Evolutionary conservation across 192 early-diverging fungal genomes (phyloP), one percentile per base, ranked within the genome.

Genomic region (Mortierella antarctica): DNA sequence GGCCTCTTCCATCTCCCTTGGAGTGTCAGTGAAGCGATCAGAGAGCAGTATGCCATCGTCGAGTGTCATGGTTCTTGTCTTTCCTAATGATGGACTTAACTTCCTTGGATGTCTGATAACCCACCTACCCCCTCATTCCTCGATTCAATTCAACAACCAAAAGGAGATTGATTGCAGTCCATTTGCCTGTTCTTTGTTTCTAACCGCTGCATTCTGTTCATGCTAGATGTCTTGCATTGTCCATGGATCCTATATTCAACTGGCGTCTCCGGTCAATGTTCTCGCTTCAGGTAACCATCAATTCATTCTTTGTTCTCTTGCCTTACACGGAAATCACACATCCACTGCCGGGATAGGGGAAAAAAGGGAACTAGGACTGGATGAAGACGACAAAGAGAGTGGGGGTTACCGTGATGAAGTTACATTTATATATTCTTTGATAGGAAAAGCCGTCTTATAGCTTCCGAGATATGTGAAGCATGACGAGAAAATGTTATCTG

Each of bases 21-120:
- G 40, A 59, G 52, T 80, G 51, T 72, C 12, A 79, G 69, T 53
- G 77, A 72, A 80, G 77, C 77, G 77, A 80, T 80, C 70, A 80
- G 77, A 80, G 77, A 80, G 77, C 77, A 68, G 58, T 80, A 72
- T 80, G 77, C 77, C 77, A 80, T 80, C 77, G 77, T 80, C 77
- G 77, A 64, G 77, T 63, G 77, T 70, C 53, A 49, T 72, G 65
- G 53, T 62, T 53, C 10, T 68, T 60, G 57, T 65, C 70, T 72
- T 80, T 80, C 70, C 77, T 68, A n/a, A 62, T 71, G 69, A 45
- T 68, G 69, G 77, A 52, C 58, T 55, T 72, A 68, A 80, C 77
- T 80, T 80, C 77, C 77, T 80, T 80, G 77, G 77, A 80, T 80
- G 77, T 80, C 77, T 80, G 77, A 80, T 72, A 57, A 39, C 20